Conservation (phyloP, 129 eudicot species). For the Sambucus nigra region DNA sequence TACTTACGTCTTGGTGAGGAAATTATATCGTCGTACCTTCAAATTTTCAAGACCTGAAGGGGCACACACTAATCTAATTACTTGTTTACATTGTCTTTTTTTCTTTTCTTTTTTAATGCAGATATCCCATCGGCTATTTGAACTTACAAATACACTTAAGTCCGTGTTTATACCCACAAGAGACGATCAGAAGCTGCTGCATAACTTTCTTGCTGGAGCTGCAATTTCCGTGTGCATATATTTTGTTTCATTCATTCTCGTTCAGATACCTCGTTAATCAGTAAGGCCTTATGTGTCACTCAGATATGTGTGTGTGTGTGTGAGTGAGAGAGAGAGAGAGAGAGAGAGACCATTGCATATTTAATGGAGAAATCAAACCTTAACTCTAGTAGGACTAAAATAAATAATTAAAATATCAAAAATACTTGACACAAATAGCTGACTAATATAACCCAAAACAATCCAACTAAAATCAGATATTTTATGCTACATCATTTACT, state of each 20-base stretch:
- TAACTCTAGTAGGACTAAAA: too few species aligned
- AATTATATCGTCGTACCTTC: slow-evolving; percentile 8
- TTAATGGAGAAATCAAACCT: not conserved
- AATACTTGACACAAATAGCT: not conserved
- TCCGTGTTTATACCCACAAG: slow-evolving; percentile 69
- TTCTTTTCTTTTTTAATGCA: slow-evolving; percentile 14
- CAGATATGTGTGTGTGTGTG: not conserved
- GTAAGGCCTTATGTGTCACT: slow-evolving; percentile 24
- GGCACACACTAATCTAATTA: slow-evolving; percentile 1
- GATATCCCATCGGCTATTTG: slow-evolving; percentile 76
- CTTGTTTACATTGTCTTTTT: not conserved
- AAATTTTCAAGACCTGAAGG: not conserved
- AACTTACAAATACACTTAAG: slow-evolving; percentile 77
- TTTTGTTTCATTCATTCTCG: slow-evolving; percentile 61
- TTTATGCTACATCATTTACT: too few species aligned
- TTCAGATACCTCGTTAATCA: slow-evolving; percentile 57
- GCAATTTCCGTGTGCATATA: slow-evolving; percentile 56
- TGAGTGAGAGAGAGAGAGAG: not conserved
- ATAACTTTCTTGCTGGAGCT: slow-evolving; percentile 73
- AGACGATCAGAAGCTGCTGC: slow-evolving; percentile 60
- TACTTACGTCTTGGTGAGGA: slow-evolving; percentile 67
- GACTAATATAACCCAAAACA: too few species aligned
- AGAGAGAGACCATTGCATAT: too few species aligned
- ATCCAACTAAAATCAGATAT: too few species aligned
- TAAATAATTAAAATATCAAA: not conserved